These are phyloP conservation scores for Candida incommunis DNA, from an alignment of 805 yeast genomes.

Conservation along the genomic window DNA sequence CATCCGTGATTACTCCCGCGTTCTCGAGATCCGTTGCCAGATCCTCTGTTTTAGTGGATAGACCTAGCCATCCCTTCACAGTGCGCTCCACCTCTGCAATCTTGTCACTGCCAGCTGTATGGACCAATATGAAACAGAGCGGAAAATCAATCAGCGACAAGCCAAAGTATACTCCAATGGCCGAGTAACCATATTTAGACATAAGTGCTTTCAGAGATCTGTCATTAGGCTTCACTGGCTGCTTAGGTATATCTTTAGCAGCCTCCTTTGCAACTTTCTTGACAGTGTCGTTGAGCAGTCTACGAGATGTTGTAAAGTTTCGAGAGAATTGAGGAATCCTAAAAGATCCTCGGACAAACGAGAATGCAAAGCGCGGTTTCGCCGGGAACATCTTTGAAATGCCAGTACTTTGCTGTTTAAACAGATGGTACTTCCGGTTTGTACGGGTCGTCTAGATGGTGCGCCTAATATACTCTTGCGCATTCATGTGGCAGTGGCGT, in stretches of 20 bases:
- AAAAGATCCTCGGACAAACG: no score
- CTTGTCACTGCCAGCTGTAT: constrained; percentile 73
- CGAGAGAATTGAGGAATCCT: no score
- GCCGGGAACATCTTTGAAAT: no score
- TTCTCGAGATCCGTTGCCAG: constrained; percentile 11
- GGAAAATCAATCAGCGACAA: constrained; percentile 72
- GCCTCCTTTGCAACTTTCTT: neutral
- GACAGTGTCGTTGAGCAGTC: neutral
- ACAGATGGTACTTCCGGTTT: no score
- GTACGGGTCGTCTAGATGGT: no score
- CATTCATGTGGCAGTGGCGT: no score
- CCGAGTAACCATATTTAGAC: constrained; percentile 83
- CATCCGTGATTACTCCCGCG: constrained; percentile 11
- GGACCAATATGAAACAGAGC: constrained; percentile 67
- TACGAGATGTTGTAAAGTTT: neutral
- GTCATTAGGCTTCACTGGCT: neutral
- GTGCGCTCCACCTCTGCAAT: constrained; percentile 53
- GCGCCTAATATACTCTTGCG: no score
- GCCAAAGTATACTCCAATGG: constrained; percentile 69
- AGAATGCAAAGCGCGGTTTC: no score
- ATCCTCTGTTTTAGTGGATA: constrained; percentile 26
- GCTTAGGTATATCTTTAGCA: neutral
- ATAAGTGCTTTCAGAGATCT: constrained; percentile 39
- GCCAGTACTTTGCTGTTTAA: no score
- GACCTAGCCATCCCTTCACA: constrained; percentile 49